Evolutionary conservation across 2,329 filamentous ascomycete species (phyloP), one percentile per base, ranked within the genome.

Genomic region (Coniochaeta sp.): DNA sequence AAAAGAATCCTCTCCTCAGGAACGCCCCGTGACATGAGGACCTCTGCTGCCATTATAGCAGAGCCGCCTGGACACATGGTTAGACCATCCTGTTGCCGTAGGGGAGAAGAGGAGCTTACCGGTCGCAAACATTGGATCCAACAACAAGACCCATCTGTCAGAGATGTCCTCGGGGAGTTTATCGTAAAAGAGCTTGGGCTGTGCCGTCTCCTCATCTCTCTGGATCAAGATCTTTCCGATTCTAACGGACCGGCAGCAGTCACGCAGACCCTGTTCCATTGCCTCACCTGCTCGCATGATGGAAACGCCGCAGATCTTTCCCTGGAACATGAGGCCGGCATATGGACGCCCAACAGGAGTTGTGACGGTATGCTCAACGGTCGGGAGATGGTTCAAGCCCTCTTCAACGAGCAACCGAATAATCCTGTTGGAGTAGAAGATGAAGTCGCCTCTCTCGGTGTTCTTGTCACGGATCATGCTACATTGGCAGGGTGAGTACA

Each of bases 41-140:
- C 91, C 65, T 98, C 91, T 19, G 98, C 93, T 33, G 95, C 95
- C 90, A 99, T 96, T 61, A 92, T 95, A 58, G 95, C 95, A 61
- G 93, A 97, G 55, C 95, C 95, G 67, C 93, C 92, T 95, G 65
- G 24, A 8, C 36, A 36, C 40, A 57, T 57, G 62, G 60, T 62
- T 59, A 66, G 65, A 40, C 26, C 31, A 8, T 12, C 40, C 6
- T 43, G 9, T 28, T 11, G 26, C 33, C 19, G 2, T 36, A 38
- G 2, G 9, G n/a, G 31, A 17, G 19, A 17, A 50, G 28, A 17
- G 28, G 28, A 22, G 64, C 80, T 69, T 76, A 93, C 91, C 93
- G 67, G 95, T 99, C 61, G 95, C 95, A 76, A 99, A 93, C 95
- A 99, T 99, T n/a, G 95, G 95, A 72, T 99, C 95, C 54, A 99